phyloP scores from a whole-genome alignment of 139 green algal genomes.

The Dunaliella sp. region DNA sequence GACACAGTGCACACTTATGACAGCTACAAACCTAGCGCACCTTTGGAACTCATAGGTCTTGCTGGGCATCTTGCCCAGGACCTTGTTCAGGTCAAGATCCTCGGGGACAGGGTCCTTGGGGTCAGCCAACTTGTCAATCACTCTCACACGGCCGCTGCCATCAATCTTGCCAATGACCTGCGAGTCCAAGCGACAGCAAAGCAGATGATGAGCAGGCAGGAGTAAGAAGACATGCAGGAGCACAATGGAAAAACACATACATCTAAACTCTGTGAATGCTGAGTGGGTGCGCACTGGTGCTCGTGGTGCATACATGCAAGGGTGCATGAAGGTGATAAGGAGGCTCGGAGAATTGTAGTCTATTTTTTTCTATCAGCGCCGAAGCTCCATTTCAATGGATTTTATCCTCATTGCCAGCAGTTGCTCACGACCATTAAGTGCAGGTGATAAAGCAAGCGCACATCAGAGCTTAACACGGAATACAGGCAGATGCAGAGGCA shows the following conservation, averaged over 20 bases:
- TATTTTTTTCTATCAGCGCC: slow-evolving; percentile 36
- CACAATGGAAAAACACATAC: no score
- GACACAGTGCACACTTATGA: no score
- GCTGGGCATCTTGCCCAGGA: slow-evolving; percentile 95
- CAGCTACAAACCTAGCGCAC: no score
- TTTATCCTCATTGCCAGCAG: slow-evolving; percentile 30
- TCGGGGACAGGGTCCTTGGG: slow-evolving; percentile 64
- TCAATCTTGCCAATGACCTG: slow-evolving; percentile 93
- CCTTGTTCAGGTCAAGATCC: slow-evolving; percentile 96
- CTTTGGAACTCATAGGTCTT: slow-evolving; percentile 90
- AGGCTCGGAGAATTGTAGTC: slow-evolving; percentile 54
- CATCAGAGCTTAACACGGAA: no score
- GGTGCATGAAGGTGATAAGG: background rate
- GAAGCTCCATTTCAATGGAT: background rate
- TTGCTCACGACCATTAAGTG: no score
- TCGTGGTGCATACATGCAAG: background rate
- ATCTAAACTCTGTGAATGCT: no score
- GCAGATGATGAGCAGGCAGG: no score
- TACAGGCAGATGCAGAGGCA: no score
- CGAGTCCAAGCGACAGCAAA: background rate
- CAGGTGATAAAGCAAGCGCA: no score
- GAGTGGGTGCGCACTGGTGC: no score
- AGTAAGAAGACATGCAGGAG: no score
- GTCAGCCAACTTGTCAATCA: slow-evolving; percentile 73
- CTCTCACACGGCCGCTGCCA: slow-evolving; percentile 81